Percentiles rank a stretch among this genome's conserved stretches.
These are phyloP conservation scores for Trichoderma polysporum DNA, from an alignment of 2,329 filamentous ascomycete genomes.

Conservation along the genomic window DNA sequence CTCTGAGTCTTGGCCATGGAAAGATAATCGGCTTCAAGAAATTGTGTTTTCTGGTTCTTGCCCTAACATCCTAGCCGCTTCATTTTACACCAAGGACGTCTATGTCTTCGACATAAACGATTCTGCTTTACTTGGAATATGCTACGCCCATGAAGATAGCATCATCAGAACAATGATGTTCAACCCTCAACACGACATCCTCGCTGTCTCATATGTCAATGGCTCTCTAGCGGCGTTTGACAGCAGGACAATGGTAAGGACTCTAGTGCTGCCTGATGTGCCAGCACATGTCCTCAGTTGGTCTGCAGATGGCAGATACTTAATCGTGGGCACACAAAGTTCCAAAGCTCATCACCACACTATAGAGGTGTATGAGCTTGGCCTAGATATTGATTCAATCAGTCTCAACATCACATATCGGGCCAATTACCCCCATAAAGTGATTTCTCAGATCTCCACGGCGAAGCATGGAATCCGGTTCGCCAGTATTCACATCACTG, in stretches of 20 bases:
- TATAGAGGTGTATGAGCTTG: slow-evolving; percentile 5
- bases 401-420: neutral
- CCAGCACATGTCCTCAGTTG: neutral
- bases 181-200: neutral
- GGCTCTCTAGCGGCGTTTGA: neutral
- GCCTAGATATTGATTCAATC: neutral
- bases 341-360: neutral
- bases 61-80: neutral
- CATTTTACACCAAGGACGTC: neutral
- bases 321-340: neutral
- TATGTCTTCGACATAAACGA: neutral
- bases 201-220: neutral
- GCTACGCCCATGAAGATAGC: neutral
- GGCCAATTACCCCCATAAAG: neutral
- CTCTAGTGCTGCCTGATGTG: neutral
- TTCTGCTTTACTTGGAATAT: neutral
- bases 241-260: neutral
- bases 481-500: neutral
- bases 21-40: neutral
- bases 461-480: neutral
- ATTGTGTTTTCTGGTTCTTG: neutral
- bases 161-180: slow-evolving; percentile 1
- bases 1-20: neutral
- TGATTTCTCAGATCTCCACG: neutral
- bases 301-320: slow-evolving; percentile 2